Evolutionary conservation across 176 grass and related monocot genomes (phyloP).

Genomic region (Musa schizocarpa): DNA sequence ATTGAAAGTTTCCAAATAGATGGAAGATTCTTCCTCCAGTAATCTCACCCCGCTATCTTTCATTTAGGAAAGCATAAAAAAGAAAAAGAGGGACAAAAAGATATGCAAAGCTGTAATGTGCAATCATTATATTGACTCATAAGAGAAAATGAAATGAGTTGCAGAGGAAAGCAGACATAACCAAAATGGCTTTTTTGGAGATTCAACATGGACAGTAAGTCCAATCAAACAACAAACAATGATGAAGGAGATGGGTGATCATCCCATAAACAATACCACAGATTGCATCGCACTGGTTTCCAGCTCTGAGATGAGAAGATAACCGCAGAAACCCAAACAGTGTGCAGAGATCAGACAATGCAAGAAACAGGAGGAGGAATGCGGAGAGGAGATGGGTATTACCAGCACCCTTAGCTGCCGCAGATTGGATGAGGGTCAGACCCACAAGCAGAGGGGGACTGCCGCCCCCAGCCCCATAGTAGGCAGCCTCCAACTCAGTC

Average conservation of each 20-base stretch:
- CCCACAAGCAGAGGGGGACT: constrained; percentile 56
- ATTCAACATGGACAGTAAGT: neutral
- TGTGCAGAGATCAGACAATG: neutral
- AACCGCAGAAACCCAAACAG: neutral
- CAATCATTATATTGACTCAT: neutral
- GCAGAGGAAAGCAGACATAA: neutral
- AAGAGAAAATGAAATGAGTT: neutral
- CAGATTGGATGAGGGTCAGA: constrained; percentile 67
- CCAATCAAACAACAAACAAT: neutral
- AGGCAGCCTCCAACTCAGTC: constrained; percentile 28
- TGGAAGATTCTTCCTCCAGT: too few species aligned
- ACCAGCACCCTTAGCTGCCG: constrained; percentile 75
- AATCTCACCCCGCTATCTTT: too few species aligned
- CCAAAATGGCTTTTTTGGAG: neutral
- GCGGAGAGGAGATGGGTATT: neutral
- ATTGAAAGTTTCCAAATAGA: too few species aligned
- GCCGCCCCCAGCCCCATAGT: constrained; percentile 23
- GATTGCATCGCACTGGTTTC: neutral
- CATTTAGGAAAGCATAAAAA: too few species aligned
- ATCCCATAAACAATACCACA: neutral
- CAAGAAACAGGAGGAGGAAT: neutral
- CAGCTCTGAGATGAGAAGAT: too few species aligned
- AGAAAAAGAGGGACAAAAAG: neutral
- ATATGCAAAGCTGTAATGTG: neutral
- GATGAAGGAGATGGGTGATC: neutral